phyloP scores from a whole-genome alignment of 2,329 filamentous ascomycete genomes.

The Microdochium trichocladiopsis region DNA sequence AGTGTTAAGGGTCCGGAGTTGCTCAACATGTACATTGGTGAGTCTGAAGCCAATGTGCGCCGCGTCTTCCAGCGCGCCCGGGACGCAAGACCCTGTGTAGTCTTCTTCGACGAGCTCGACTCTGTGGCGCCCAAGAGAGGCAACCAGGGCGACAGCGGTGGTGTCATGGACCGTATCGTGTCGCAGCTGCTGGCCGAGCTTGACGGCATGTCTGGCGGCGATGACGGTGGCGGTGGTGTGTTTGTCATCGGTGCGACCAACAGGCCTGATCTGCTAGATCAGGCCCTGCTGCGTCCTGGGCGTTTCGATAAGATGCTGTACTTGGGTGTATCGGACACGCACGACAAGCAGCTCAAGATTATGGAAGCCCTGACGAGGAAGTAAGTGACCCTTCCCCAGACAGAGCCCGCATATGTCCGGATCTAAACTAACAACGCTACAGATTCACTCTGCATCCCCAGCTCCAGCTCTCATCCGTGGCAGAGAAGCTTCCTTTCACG shows the following conservation, averaged over 20 bases:
- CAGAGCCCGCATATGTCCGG: too few species aligned
- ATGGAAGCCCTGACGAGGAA: constrained; percentile 91
- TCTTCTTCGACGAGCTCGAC: constrained; percentile 91
- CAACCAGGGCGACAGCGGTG: constrained; percentile 93
- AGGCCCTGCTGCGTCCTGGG: constrained; percentile 80
- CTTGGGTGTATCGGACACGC: constrained; percentile 89
- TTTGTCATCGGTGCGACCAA: constrained; percentile 98
- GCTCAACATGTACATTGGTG: constrained; percentile 94
- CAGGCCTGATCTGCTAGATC: constrained; percentile 85
- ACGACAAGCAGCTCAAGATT: constrained; percentile 93
- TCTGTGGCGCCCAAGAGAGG: constrained; percentile 93
- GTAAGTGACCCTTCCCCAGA: constrained; percentile 44
- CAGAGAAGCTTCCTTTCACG: constrained; percentile 78
- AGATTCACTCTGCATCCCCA: constrained; percentile 80
- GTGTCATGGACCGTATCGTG: constrained; percentile 97
- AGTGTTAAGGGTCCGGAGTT: constrained; percentile 87
- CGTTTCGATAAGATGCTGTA: constrained; percentile 99
- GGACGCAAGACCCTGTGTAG: constrained; percentile 79
- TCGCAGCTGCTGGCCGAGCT: constrained; percentile 90
- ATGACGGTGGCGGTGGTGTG: constrained; percentile 73
- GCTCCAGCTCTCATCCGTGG: constrained; percentile 68
- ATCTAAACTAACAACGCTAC: background rate
- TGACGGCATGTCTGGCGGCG: constrained; percentile 94
- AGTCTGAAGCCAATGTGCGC: constrained; percentile 86
- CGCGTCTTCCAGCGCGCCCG: constrained; percentile 82